Evolutionary conservation across 148 eudicot genomes (phyloP), one percentile per base, ranked within the genome.

Genomic region (Nepenthes mirabilis): DNA sequence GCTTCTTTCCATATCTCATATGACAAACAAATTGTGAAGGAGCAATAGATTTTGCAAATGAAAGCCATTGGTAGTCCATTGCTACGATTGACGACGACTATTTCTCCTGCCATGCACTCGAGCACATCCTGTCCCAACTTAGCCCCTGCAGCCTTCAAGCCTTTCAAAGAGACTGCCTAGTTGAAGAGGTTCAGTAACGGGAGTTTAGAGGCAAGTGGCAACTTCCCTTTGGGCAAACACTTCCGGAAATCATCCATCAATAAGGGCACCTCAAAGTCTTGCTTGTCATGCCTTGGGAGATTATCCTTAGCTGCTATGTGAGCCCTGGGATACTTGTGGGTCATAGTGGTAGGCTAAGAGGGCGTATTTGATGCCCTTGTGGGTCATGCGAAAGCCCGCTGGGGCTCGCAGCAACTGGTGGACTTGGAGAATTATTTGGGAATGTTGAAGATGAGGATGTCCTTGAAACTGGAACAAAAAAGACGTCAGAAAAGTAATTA

Each of bases 281-380:
- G 36, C 83, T 88, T 91, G 58, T 88, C 74, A 51, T 91, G 98
- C 62, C 47, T 72, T 3, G 88, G 73, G 2, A 74, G 82, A 43
- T 88, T 93, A 63, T 93, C 91, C 68, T 93, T 88, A 0, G 98
- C 95, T 50, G 86, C 69, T 0, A 93, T 88, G 48, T 93, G 98
- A 4, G 96, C 91, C n/a, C 98, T 91, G 81, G 0, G 88, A 85
- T 2, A 86, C 63, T 66, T 88, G 95, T 2, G 96, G 98, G 54
- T 88, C 96, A 37, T 88, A 88, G 61, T 91, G 86, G 76, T 91
- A 91, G 1, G 87, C 76, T 54, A 91, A 59, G 55, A 91, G 76
- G 9, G 93, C 93, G 58, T 91, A 88, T 34, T 91, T 91, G 64
- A 88, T 80, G n/a, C n/a, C n/a, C n/a, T n/a, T n/a, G n/a, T n/a